Evolutionary conservation across 1,139 yeast genomes (phyloP).

Genomic region (Saccharomyces hybrid): DNA sequence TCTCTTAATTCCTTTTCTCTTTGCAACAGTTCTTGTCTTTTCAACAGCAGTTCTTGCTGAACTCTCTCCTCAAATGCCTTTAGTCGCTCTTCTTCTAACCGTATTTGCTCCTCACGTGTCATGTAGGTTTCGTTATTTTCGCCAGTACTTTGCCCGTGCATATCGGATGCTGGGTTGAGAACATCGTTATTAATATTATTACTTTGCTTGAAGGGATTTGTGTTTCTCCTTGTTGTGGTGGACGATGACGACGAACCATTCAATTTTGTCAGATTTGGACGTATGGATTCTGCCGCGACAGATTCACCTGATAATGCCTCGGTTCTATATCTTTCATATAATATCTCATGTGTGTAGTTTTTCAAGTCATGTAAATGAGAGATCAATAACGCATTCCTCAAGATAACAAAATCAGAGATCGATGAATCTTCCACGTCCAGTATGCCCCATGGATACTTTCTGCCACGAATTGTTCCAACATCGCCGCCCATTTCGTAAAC

Average conservation of each 20-base stretch:
- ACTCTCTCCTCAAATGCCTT: slow-evolving; percentile 79
- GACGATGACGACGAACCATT: slow-evolving; percentile 8
- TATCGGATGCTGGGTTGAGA: slow-evolving; percentile 3
- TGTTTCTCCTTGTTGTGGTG: slow-evolving; percentile 8
- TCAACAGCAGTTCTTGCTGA: slow-evolving; percentile 77
- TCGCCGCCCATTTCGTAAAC: slow-evolving; percentile 44
- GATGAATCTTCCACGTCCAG: slow-evolving; percentile 83
- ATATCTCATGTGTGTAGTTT: slow-evolving; percentile 84
- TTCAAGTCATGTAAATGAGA: slow-evolving; percentile 91
- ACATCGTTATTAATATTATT: slow-evolving; percentile 2
- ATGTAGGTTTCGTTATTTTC: slow-evolving; percentile 38
- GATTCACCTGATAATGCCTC: slow-evolving; percentile 61
- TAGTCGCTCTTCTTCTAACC: slow-evolving; percentile 70
- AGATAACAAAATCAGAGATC: slow-evolving; percentile 73
- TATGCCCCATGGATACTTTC: slow-evolving; percentile 92
- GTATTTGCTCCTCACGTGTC: slow-evolving; percentile 73
- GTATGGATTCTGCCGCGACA: neutral
- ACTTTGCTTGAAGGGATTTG: neutral
- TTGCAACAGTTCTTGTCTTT: slow-evolving; percentile 75
- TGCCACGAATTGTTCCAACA: slow-evolving; percentile 62
- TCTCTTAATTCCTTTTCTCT: slow-evolving; percentile 84
- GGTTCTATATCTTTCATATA: slow-evolving; percentile 89
- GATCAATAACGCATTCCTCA: slow-evolving; percentile 76
- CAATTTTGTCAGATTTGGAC: neutral
- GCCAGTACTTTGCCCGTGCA: slow-evolving; percentile 11